Conservation (phyloP, 176 grass and related monocot genomes). For the Tillandsia fasciculata region DNA sequence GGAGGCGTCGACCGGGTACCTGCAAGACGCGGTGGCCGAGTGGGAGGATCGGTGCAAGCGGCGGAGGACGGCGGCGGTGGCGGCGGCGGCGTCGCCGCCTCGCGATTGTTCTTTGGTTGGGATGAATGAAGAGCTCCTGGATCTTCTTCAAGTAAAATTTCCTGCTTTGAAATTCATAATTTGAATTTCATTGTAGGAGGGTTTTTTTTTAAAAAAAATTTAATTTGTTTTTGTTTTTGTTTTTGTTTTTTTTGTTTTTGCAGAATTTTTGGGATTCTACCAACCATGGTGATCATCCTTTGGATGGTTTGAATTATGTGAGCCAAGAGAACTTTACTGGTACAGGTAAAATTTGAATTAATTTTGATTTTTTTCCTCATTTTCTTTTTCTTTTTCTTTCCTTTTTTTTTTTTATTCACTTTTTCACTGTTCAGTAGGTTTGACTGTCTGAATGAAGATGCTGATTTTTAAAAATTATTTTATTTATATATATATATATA, state of each 20-base stretch:
- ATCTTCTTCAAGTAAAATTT: conserved; percentile 46
- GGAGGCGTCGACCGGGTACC: conserved; percentile 45
- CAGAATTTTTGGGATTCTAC: conserved; percentile 72
- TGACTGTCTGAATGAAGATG: no score
- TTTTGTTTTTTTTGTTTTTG: background rate
- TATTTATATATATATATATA: no score
- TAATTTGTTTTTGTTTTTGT: background rate
- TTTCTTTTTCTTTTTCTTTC: conserved; percentile 11
- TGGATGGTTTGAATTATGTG: conserved; percentile 3
- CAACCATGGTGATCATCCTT: conserved; percentile 31
- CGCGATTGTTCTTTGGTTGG: background rate
- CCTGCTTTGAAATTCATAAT: background rate
- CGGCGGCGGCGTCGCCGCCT: conserved; percentile 1
- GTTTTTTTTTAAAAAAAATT: background rate
- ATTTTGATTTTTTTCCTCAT: conserved; percentile 2
- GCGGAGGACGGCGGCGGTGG: background rate
- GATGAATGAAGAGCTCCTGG: conserved; percentile 34
- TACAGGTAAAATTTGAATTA: conserved; percentile 9
- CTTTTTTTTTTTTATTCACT: background rate
- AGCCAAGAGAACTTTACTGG: background rate
- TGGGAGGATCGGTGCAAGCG: conserved; percentile 29
- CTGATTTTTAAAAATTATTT: no score
- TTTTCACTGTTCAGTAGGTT: background rate
- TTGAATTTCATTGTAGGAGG: background rate
- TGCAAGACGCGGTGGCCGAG: conserved; percentile 44